phyloP scores from a whole-genome alignment of 495 filamentous ascomycete genomes.

The Gamarada debralockiae region DNA sequence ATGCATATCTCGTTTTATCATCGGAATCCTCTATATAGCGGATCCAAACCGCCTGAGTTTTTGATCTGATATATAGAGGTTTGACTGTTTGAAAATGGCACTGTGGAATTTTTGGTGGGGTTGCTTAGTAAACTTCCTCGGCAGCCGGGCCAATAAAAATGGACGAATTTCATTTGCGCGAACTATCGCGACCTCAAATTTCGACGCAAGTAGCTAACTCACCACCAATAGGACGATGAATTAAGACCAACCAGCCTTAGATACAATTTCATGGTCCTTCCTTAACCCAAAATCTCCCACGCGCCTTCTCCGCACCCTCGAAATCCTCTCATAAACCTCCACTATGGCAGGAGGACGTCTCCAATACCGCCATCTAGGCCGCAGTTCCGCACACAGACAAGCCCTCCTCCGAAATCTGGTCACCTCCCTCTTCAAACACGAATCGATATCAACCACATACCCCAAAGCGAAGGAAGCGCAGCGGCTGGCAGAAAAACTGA shows the following conservation, averaged over 20 bases:
- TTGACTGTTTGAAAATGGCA: no score
- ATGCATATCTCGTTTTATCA: no score
- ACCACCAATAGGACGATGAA: no score
- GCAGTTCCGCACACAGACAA: conserved; percentile 79
- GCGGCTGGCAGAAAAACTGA: conserved; percentile 84
- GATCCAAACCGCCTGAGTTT: no score
- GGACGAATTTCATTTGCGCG: no score
- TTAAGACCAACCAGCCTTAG: neutral
- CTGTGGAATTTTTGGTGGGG: no score
- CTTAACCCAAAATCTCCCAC: neutral
- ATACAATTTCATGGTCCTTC: neutral
- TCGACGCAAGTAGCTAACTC: no score
- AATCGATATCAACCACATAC: conserved; percentile 92
- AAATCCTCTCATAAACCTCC: conserved; percentile 2
- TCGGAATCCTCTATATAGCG: no score
- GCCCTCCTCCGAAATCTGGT: conserved; percentile 95
- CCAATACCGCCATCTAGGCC: conserved; percentile 84
- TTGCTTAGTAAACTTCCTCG: no score
- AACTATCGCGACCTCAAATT: no score
- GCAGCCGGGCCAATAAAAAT: no score
- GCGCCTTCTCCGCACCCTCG: neutral
- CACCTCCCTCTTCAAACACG: conserved; percentile 89
- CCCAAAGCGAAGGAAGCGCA: conserved; percentile 97
- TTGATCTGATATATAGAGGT: no score
- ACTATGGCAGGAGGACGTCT: conserved; percentile 78